These are phyloP conservation scores for Psilocybe cubensis DNA, from an alignment of 768 basidiomycete genomes.

Conservation along the genomic window DNA sequence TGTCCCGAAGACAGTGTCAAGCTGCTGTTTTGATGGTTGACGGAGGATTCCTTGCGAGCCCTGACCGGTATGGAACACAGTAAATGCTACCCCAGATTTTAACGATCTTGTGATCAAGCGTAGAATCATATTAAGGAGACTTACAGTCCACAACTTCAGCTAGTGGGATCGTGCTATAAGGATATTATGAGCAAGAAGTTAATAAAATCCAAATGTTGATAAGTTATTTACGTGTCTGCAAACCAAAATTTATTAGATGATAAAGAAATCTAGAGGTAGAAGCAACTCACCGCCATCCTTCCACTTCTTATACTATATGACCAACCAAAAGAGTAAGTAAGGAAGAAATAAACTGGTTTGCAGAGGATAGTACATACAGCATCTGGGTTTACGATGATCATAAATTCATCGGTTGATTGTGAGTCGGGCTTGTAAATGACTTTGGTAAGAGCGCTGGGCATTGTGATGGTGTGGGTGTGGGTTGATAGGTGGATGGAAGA, in stretches of 20 bases:
- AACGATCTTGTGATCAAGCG: neutral
- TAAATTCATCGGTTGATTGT: slow-evolving; percentile 74
- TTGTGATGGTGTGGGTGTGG: slow-evolving; percentile 23
- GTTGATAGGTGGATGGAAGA: slow-evolving; percentile 12
- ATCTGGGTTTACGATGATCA: slow-evolving; percentile 64
- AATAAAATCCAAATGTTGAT: neutral
- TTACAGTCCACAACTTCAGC: slow-evolving; percentile 82
- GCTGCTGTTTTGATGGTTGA: slow-evolving; percentile 79
- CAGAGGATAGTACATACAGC: no score
- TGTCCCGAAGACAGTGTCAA: slow-evolving; percentile 73
- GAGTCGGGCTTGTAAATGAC: slow-evolving; percentile 81
- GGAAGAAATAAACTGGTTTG: slow-evolving; percentile 1
- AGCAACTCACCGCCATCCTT: slow-evolving; percentile 68
- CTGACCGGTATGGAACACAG: slow-evolving; percentile 70
- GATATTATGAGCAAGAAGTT: slow-evolving; percentile 18
- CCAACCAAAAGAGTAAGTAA: slow-evolving; percentile 11
- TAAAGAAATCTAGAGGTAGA: slow-evolving; percentile 16
- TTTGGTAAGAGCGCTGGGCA: slow-evolving; percentile 59
- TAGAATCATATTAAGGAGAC: slow-evolving; percentile 24
- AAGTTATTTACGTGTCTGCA: slow-evolving; percentile 66
- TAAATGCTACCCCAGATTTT: slow-evolving; percentile 54
- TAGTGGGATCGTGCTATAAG: slow-evolving; percentile 64
- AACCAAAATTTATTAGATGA: slow-evolving; percentile 19
- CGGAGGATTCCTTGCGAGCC: slow-evolving; percentile 80
- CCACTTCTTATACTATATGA: slow-evolving; percentile 73